Conservation (phyloP, 805 yeast species). For the Candida insectorum region DNA sequence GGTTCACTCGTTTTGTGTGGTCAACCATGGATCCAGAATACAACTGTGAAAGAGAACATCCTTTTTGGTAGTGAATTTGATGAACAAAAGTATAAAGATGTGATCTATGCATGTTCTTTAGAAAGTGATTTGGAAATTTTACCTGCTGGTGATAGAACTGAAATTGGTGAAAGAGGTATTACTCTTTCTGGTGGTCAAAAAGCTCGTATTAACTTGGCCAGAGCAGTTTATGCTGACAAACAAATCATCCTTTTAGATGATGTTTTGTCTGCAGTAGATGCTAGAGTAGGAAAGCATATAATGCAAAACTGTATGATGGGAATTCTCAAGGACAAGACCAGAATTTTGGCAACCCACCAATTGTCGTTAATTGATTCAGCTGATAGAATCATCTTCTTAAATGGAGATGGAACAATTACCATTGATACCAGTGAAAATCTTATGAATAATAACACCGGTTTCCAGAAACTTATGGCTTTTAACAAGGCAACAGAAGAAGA, state of each 20-base stretch:
- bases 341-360: constrained; percentile 33
- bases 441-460: constrained; percentile 17
- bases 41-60: constrained; percentile 29
- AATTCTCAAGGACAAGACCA: constrained; percentile 21
- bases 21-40: constrained; percentile 34
- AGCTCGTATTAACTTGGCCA: constrained; percentile 30
- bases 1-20: constrained; percentile 27
- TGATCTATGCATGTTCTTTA: constrained; percentile 25
- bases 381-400: constrained; percentile 23
- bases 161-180: constrained; percentile 33
- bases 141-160: constrained; percentile 31
- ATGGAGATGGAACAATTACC: constrained; percentile 26
- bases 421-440: constrained; percentile 24
- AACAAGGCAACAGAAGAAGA: constrained; percentile 15
- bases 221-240: constrained; percentile 27
- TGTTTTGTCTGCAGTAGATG: constrained; percentile 34
- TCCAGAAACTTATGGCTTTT: constrained; percentile 24
- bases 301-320: constrained; percentile 26
- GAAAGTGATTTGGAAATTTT: constrained; percentile 26
- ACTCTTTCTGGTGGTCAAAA: constrained; percentile 35
- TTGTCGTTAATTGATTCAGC: constrained; percentile 27
- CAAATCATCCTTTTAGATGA: constrained; percentile 31
- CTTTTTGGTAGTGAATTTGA: constrained; percentile 24
- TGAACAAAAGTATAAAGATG: constrained; percentile 19
- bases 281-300: constrained; percentile 31